phyloP scores from a whole-genome alignment of 2,329 filamentous ascomycete species.

The Hymenoscyphus linearis region DNA sequence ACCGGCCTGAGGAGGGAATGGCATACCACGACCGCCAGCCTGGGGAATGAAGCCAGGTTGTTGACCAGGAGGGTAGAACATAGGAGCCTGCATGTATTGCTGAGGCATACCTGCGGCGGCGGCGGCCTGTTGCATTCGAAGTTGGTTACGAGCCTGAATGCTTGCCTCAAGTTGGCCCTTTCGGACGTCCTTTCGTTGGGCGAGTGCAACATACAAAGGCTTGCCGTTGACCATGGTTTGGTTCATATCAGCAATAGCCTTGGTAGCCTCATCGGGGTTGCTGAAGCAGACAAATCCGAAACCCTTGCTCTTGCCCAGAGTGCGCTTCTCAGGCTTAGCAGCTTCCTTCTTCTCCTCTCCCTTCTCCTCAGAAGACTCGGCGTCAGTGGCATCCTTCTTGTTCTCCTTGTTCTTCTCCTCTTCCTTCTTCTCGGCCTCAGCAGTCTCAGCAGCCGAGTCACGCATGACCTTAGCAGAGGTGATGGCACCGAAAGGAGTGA shows the following conservation, averaged over 20 bases:
- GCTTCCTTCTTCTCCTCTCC: conserved; percentile 47
- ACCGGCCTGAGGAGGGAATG: conserved; percentile 55
- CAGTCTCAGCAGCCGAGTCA: conserved; percentile 59
- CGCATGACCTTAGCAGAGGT: conserved; percentile 99
- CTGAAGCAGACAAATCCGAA: conserved; percentile 99
- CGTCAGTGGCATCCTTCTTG: conserved; percentile 37
- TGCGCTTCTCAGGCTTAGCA: conserved; percentile 49
- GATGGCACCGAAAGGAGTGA: conserved; percentile 86
- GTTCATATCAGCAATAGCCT: conserved; percentile 99
- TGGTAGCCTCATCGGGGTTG: conserved; percentile 98
- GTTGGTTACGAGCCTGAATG: conserved; percentile 98
- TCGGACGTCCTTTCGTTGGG: conserved; percentile 98
- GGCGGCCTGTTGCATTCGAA: conserved; percentile 95
- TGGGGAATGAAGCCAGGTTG: conserved; percentile 64
- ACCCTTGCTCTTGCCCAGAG: conserved; percentile 96
- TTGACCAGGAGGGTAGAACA: conserved; percentile 86
- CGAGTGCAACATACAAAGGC: conserved; percentile 94
- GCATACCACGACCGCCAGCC: conserved; percentile 57
- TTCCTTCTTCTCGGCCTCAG: conserved; percentile 41
- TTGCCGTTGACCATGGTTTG: conserved; percentile 98
- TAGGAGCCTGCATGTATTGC: conserved; percentile 81
- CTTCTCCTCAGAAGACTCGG: conserved; percentile 37
- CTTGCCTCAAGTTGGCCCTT: conserved; percentile 99
- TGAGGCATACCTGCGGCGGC: conserved; percentile 84
- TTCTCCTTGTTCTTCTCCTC: conserved; percentile 49